phyloP scores from a whole-genome alignment of 169 alveolate genomes.

The Pseudocohnilembus persalinus region DNA sequence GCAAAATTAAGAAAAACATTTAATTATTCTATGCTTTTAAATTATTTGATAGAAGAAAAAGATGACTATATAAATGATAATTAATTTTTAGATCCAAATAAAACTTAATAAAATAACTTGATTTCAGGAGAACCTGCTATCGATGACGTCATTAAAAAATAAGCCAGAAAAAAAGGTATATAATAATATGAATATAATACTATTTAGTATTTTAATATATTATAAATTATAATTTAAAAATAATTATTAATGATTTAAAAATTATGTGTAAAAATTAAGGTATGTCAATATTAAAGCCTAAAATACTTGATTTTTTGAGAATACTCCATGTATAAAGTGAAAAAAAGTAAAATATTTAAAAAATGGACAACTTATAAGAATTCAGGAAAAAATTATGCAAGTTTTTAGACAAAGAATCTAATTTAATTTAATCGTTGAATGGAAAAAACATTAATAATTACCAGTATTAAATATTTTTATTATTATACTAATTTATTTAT shows the following conservation, averaged over 20 bases:
- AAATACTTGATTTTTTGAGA: not conserved
- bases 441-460: too few species aligned
- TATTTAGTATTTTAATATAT: conserved; percentile 1
- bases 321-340: not conserved
- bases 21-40: conserved; percentile 15
- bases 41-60: conserved; percentile 1
- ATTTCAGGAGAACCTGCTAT: not conserved
- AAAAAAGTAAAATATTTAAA: not conserved
- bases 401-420: not conserved
- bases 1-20: conserved; percentile 38
- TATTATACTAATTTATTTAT: too few species aligned
- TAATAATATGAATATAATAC: not conserved
- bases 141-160: not conserved
- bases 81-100: not conserved
- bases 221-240: not conserved
- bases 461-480: too few species aligned
- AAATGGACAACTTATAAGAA: not conserved
- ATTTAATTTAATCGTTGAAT: too few species aligned
- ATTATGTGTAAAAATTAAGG: too few species aligned
- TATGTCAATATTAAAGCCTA: not conserved
- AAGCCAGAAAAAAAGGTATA: conserved; percentile 14
- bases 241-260: too few species aligned
- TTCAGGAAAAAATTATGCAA: not conserved
- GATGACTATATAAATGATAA: conserved; percentile 21
- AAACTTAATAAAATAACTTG: not conserved